Base-by-base conservation (phyloP, 129 eudicot species). In the Erigeron canadensis region DNA sequence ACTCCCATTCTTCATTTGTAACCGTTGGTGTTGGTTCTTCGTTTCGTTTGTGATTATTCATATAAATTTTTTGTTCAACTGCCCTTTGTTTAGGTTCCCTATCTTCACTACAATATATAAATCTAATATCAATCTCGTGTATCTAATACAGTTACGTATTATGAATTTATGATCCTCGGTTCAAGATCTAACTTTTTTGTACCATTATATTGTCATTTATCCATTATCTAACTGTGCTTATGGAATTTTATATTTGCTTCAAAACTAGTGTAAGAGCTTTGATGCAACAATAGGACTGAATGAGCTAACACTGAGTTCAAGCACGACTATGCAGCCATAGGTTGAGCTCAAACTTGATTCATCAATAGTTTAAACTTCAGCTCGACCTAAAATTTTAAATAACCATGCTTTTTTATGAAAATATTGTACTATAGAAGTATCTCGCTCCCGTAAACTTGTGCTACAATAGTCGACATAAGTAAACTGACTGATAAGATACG, bases 11-110 rank as follows among this genome's bases (percentile, higher is more conserved):
- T 77, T 62, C 48, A 61, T 69, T 66, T 75, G 55, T 71, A 43
- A 66, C 57, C n/a, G n/a, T n/a, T n/a, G n/a, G 21, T 50, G 57
- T 66, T 65, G 56, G 47, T 39, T 62, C 40, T 44, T 42, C 43
- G 57, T 51, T 39, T 70, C 62, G 71, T 16, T 51, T 77, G 66
- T 70, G 81, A 70, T 77, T 70, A 70, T 77, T 69, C 16, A 60
- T 19, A 62, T 39, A 56, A 12, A 48, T 28, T 17, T 56, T 66
- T 75, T 67, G 39, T 19, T 66, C 59, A 50, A 45, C 42, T 37
- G 21, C 69, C 69, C 28, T 45, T 60, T 70, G 62, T 54, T 69
- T 70, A n/a, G 59, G 13, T 51, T 34, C 17, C 56, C 4, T 50
- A 12, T 50, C 34, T 4, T 63, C 19, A 7, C 8, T 62, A 7